A percentile compares a stretch with the other conserved stretches of the same genome.
Conservation (phyloP, 108 stramenopile species). For the Parmales sp. region DNA sequence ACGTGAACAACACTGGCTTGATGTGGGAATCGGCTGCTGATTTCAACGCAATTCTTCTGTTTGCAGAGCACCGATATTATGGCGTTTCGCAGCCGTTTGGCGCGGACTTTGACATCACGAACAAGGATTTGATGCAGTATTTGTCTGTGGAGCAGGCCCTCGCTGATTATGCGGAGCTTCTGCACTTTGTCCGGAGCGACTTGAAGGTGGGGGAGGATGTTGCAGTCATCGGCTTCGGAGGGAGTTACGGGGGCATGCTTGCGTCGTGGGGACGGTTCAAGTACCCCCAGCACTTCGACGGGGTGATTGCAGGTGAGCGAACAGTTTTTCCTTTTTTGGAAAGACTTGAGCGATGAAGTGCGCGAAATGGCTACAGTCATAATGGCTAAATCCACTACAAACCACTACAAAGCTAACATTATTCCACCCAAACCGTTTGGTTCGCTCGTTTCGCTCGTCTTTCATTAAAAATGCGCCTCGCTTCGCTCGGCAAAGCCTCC, state of each 20-base stretch:
- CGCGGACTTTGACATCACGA: background rate
- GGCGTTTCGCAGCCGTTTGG: constrained; percentile 40
- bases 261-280: constrained; percentile 70
- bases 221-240: constrained; percentile 71
- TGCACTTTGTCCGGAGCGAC: constrained; percentile 29
- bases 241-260: constrained; percentile 86
- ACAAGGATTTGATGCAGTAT: constrained; percentile 42
- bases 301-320: constrained; percentile 86
- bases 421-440: too few species aligned
- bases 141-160: constrained; percentile 54
- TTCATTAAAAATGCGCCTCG: too few species aligned
- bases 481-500: too few species aligned
- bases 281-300: constrained; percentile 67
- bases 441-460: too few species aligned
- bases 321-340: too few species aligned
- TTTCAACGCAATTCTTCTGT: constrained; percentile 62
- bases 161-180: constrained; percentile 66
- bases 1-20: constrained; percentile 72
- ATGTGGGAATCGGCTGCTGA: constrained; percentile 75
- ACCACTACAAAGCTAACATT: too few species aligned
- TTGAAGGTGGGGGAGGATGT: constrained; percentile 7
- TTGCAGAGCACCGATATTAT: constrained; percentile 82
- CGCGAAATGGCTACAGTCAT: too few species aligned
- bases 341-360: too few species aligned
- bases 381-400: too few species aligned